These are phyloP conservation scores for Aspergillus floridensis DNA, from an alignment of 2,329 filamentous ascomycete genomes.

Conservation along the genomic window DNA sequence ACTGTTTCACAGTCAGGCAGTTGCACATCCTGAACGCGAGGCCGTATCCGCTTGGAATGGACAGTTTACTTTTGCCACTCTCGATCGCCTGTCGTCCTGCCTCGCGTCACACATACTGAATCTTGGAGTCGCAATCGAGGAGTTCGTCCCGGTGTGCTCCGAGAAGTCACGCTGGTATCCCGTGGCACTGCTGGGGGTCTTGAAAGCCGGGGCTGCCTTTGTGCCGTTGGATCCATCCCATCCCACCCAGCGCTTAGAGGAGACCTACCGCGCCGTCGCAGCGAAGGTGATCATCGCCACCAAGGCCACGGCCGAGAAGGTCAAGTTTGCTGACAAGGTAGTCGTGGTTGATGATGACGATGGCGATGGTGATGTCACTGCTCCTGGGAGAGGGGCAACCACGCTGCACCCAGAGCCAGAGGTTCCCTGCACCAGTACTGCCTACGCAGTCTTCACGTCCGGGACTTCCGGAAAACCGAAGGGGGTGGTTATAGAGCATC, in stretches of 20 bases:
- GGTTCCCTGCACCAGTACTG: not conserved
- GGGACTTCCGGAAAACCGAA: slow-evolving; percentile 13
- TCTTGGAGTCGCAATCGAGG: not conserved
- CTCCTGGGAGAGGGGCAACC: too few species aligned
- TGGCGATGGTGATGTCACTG: too few species aligned
- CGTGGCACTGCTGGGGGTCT: slow-evolving; percentile 10
- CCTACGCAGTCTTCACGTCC: slow-evolving; percentile 14
- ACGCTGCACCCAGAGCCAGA: not conserved
- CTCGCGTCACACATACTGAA: not conserved
- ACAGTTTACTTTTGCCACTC: not conserved
- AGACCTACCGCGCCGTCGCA: slow-evolving; percentile 10
- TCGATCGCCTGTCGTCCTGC: not conserved
- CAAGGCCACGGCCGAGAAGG: not conserved
- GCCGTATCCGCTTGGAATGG: not conserved
- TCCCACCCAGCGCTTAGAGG: slow-evolving; percentile 14
- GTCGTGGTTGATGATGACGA: not conserved
- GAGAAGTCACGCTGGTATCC: slow-evolving; percentile 13
- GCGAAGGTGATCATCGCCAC: slow-evolving; percentile 1
- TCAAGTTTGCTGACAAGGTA: not conserved
- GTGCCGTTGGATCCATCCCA: slow-evolving; percentile 9
- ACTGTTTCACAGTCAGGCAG: not conserved
- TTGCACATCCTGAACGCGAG: not conserved
- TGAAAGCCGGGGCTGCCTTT: slow-evolving; percentile 15
- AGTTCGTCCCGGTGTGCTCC: slow-evolving; percentile 5
- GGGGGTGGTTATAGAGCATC: slow-evolving; percentile 9